Evolutionary conservation across 495 filamentous ascomycete species (phyloP), one percentile per base, ranked within the genome.

Genomic region (Halenospora varia): DNA sequence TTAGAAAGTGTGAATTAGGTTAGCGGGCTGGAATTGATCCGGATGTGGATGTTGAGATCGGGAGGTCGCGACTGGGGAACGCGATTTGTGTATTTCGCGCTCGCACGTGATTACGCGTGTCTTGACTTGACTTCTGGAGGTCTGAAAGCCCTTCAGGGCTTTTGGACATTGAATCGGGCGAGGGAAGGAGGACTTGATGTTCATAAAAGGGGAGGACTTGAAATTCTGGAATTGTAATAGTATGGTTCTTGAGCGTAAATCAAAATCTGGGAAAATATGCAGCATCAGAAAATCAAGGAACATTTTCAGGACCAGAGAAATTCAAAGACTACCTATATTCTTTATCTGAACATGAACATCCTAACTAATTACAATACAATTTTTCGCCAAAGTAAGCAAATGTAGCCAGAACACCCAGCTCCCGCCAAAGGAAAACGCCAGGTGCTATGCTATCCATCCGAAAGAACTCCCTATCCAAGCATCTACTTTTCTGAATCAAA

Each of bases 281-380:
- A 49, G 9, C 47, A 8, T 8, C 47, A 49, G 18, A 9, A 15
- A 6, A 45, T 45, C 47, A 49, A 49, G 44, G 3, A 25, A 23
- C 19, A 3, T 49, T 25, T 20, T 6, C 47, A 49, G 25, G 25
- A 20, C 19, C 42, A n/a, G n/a, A 9, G n/a, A 40, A 20, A 29
- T 39, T 45, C 10, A 47, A 8, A 46, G 49, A 26, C 26, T n/a
- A 54, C 10, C 25, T 51, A 25, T 20, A 29, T 20, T 18, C 24
- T 46, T 46, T n/a, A 6, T 46, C 42, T 17, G 8, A 46, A 17
- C 19, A 9, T 17, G n/a, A 9, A 9, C 13, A 17, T 17, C 42
- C 19, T 25, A 23, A n/a, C 25, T 62, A 59, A 55, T 54, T 62
- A 58, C 60, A 58, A 10, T 62, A 58, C 51, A n/a, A n/a, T n/a